These are phyloP conservation scores for Pyricularia pennisetigena DNA, from an alignment of 2,329 filamentous ascomycete species.

Conservation along the genomic window DNA sequence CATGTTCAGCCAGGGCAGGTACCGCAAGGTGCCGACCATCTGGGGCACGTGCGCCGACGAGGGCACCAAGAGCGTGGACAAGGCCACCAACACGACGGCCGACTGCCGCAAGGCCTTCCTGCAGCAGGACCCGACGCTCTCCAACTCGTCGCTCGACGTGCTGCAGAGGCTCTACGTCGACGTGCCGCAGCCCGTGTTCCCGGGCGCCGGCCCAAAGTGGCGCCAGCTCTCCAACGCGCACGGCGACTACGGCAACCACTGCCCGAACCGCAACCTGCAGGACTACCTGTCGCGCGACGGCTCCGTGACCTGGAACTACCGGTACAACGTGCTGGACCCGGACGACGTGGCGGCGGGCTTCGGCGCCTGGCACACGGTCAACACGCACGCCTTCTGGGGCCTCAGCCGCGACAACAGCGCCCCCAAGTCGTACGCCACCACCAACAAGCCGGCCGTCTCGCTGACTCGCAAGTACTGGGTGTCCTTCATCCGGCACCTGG, in stretches of 20 bases:
- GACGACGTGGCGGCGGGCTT: slow-evolving; percentile 37
- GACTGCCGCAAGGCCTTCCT: neutral
- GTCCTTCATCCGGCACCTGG: slow-evolving; percentile 55
- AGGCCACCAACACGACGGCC: neutral
- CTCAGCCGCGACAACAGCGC: slow-evolving; percentile 37
- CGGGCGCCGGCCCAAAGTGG: neutral
- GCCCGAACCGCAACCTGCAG: slow-evolving; percentile 1
- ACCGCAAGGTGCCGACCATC: slow-evolving; percentile 24
- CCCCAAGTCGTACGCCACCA: slow-evolving; percentile 45
- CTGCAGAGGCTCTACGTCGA: neutral
- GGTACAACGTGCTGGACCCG: slow-evolving; percentile 56
- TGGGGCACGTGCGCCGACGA: slow-evolving; percentile 26
- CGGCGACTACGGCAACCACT: slow-evolving; percentile 3
- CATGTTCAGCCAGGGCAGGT: slow-evolving; percentile 27
- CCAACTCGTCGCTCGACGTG: neutral
- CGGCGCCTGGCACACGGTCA: slow-evolving; percentile 58
- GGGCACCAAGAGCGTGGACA: slow-evolving; percentile 23
- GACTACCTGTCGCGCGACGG: neutral
- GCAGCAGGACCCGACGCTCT: neutral
- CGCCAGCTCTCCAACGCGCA: slow-evolving; percentile 2
- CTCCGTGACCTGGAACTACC: slow-evolving; percentile 35
- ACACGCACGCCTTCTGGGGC: slow-evolving; percentile 58
- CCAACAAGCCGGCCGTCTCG: slow-evolving; percentile 47
- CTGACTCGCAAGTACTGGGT: slow-evolving; percentile 64
- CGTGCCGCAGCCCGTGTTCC: slow-evolving; percentile 1